Base-by-base conservation (phyloP, 2,329 filamentous ascomycete genomes). In the Ceratocystiopsis sp. region DNA sequence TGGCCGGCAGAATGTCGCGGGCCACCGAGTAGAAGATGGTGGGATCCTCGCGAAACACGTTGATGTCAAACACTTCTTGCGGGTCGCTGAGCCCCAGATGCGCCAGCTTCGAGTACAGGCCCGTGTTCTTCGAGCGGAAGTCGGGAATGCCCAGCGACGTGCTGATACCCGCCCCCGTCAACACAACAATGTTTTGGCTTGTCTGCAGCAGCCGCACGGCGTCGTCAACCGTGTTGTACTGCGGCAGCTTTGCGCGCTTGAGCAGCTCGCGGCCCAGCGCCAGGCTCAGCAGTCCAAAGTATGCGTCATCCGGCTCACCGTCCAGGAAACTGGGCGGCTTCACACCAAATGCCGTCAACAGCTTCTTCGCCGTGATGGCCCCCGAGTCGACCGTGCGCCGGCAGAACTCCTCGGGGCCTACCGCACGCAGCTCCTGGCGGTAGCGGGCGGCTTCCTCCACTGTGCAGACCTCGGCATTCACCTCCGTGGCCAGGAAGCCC, bases 131-230 rank as follows among this genome's bases (percentile, higher is more conserved):
- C 42, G 87, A 95, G 51, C 91, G 80, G 57, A 98, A 98, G 59
- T 98, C 91, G 5, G 91, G 91, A 46, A 98, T 96, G 48, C 91
- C 91, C 17, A 98, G 75, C 42, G 85, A 94, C 1, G 91, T 98
- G 21, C 87, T 95, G 52, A 98, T 96, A 51, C 91, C 91, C 16
- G 91, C 91, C 42, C 91, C 91, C 1, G 91, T 96, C 51, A 98
- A 74, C 50, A 96, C 82, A 54, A 98, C 75, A 58, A 98, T 87
- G 59, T 94, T 93, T 51, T 74, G 74, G 45, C 79, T 76, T 46
- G 73, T 71, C 52, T 75, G 68, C 37, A 98, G 70, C 41, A 98
- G 67, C 14, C 69, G 63, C 10, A 91, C 86, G 5, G 84, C 91
- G 61, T 98, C 86, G 50, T 93, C 82, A 42, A 96, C 69, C 1